Conservation (phyloP, 169 alveolate species). For the Plasmodium relictum region DNA sequence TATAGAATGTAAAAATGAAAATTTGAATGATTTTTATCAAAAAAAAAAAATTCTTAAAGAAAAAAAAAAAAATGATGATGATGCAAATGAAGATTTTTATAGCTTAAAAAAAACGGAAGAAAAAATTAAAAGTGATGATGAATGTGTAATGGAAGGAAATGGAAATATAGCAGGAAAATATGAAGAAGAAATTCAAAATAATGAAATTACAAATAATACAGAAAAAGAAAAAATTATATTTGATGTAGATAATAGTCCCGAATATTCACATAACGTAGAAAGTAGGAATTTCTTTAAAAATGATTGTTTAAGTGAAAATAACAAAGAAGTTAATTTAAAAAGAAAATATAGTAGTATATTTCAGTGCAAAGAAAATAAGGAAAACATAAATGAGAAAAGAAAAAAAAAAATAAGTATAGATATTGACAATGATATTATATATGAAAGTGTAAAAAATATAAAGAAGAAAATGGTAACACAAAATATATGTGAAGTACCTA, state of each 20-base stretch:
- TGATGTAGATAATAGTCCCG: not conserved
- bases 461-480: slow-evolving; percentile 65
- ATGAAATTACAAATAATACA: not conserved
- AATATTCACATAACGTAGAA: not conserved
- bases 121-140: not conserved
- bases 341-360: slow-evolving; percentile 1
- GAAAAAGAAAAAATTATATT: not conserved
- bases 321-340: not conserved
- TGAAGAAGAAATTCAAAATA: not conserved
- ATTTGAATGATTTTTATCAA: not conserved
- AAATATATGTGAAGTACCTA: slow-evolving; percentile 90
- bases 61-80: not conserved
- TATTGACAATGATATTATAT: slow-evolving; percentile 29
- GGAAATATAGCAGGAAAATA: not conserved
- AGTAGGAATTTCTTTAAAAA: not conserved
- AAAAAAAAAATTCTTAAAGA: not conserved
- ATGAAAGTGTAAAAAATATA: slow-evolving; percentile 56
- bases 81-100: not conserved
- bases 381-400: not conserved
- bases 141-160: not conserved
- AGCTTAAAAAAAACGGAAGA: not conserved
- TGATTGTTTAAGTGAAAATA: not conserved
- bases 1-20: not conserved
- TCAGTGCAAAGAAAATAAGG: not conserved
- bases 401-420: not conserved